A percentile compares a stretch with the other conserved stretches of the same genome.
These are phyloP conservation scores for Aegilops sharonensis DNA, from an alignment of 176 grass and related monocot genomes.

Conservation along the genomic window DNA sequence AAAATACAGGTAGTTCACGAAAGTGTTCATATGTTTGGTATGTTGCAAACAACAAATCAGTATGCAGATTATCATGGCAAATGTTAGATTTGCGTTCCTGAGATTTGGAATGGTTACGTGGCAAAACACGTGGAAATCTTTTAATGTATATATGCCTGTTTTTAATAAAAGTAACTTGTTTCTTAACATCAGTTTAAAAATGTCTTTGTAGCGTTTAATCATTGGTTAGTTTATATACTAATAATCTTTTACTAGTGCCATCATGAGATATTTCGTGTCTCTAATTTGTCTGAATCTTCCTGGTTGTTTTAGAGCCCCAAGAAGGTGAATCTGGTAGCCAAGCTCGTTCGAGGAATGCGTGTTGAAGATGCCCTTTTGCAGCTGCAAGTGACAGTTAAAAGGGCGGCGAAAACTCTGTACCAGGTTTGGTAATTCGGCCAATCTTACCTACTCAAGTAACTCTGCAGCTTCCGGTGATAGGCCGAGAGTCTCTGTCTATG, in stretches of 20 bases:
- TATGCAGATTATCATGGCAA: neutral
- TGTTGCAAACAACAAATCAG: neutral
- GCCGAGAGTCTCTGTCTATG: neutral
- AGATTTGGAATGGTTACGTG: neutral
- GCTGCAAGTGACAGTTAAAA: constrained; percentile 88
- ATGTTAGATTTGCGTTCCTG: neutral
- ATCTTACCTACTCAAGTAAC: neutral
- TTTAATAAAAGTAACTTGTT: neutral
- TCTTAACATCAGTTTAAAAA: too few relatives aligned
- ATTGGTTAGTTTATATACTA: neutral
- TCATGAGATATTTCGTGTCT: neutral
- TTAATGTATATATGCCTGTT: neutral
- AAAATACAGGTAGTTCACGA: too few relatives aligned
- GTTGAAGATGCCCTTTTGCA: constrained; percentile 85
- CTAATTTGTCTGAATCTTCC: neutral
- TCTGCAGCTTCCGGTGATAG: neutral
- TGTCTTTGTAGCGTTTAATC: neutral
- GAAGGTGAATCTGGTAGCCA: constrained; percentile 91
- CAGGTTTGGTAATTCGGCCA: constrained; percentile 42
- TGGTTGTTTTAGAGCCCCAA: constrained; percentile 76
- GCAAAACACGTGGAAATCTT: neutral
- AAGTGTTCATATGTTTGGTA: neutral
- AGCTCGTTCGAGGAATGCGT: constrained; percentile 81
- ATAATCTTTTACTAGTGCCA: neutral
- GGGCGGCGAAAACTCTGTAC: constrained; percentile 82